Percentiles rank a stretch among this genome's conserved stretches.
phyloP scores from a whole-genome alignment of 1,139 yeast species.

The Pichia inconspicua region DNA sequence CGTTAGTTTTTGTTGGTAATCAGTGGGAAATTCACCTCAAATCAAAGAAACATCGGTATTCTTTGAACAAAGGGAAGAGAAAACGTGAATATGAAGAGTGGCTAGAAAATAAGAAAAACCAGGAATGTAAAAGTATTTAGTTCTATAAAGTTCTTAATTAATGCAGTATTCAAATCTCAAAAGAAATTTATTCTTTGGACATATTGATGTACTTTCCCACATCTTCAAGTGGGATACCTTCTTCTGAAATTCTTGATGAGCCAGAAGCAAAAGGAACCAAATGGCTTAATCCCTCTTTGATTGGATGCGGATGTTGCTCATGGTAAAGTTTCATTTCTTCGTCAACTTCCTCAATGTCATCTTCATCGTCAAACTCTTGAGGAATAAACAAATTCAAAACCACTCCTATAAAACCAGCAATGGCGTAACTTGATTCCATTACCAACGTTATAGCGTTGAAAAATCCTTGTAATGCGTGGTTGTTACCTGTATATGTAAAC shows the following conservation, averaged over 20 bases:
- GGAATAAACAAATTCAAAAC: slow-evolving; percentile 66
- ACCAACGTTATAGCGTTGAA: slow-evolving; percentile 73
- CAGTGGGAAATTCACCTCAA: slow-evolving; percentile 61
- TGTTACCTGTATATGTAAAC: slow-evolving; percentile 68
- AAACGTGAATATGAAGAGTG: slow-evolving; percentile 39
- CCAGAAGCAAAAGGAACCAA: slow-evolving; percentile 12
- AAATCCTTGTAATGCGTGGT: slow-evolving; percentile 60
- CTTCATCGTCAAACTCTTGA: slow-evolving; percentile 61
- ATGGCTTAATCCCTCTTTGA: slow-evolving; percentile 12
- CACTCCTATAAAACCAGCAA: slow-evolving; percentile 72
- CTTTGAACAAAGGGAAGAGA: slow-evolving; percentile 33
- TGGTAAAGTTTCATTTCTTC: slow-evolving; percentile 20
- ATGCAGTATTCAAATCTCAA: background rate
- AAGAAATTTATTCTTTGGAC: background rate
- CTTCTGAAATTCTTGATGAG: slow-evolving; percentile 6
- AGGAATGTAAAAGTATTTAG: background rate
- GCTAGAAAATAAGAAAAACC: slow-evolving; percentile 17
- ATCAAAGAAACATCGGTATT: slow-evolving; percentile 55
- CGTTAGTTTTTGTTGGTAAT: slow-evolving; percentile 65
- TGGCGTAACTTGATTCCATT: slow-evolving; percentile 82
- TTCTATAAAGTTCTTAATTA: background rate
- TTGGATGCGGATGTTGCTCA: slow-evolving; percentile 16
- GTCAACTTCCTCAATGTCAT: slow-evolving; percentile 27
- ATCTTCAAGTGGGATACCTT: slow-evolving; percentile 13
- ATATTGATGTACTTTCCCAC: slow-evolving; percentile 3